Base-by-base conservation (phyloP, 345 rosid genomes). In the Psidium friedrichsthalianum region DNA sequence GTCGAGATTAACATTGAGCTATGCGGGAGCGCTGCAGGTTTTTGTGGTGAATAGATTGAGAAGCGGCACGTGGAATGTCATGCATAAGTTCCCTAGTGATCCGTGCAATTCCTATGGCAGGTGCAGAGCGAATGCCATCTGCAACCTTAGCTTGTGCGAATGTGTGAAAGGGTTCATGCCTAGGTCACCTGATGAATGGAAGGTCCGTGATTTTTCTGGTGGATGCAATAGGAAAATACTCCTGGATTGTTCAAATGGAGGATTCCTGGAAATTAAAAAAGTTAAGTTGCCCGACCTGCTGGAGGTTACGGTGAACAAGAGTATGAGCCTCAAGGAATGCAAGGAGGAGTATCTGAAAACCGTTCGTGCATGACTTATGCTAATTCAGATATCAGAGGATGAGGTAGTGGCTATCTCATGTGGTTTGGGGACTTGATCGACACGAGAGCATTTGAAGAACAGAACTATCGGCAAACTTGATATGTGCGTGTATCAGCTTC, bases 101-200 rank as follows among this genome's bases (percentile, higher is more conserved):
- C 83, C 25, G 11, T 85, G 86, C 12, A 53, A 85, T 51, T 24
- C 36, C 7, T 85, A 85, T n/a, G 83, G 82, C 4, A 22, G 51
- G 16, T 85, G 86, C 32, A 74, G 86, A 24, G 52, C 86, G 9
- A 85, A 85, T 40, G 69, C 82, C 11, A 6, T 85, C 51, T 85
- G 83, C 51, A 53, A 18, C 42, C 6, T 42, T 25, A 40, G 24
- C n/a, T 29, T 40, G 11, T 58, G 90, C 69, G 61, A 88, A 40
- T 93, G 95, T 81, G 59, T 88, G 74, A 57, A 85, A 22, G 92
- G 94, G 16, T 93, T 91, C 55, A 36, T 74, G 51, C 89, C 93
- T 13, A 87, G 13, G 51, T 88, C 87, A 13, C 86, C 52, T 9
- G 84, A 87, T 4, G 86, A 87, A 15, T 90, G 93, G 94, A 81